Base-by-base conservation (phyloP, 352 stramenopile species). In the Phytophthora brassicae region DNA sequence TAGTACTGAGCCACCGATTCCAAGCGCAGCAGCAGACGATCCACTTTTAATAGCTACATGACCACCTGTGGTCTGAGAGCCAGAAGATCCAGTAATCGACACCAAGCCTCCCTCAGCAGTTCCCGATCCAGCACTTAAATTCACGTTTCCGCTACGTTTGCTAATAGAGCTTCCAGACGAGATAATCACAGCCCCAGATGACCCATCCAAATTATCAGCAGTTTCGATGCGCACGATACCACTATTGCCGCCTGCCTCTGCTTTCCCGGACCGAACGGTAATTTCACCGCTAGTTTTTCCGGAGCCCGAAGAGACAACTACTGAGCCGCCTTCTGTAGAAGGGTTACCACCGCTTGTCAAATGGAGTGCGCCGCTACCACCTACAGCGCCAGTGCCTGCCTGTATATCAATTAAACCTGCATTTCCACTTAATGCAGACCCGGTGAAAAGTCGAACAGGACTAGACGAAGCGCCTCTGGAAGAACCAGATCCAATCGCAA, bases 401-500 rank as follows among this genome's bases (percentile, higher is more conserved):
- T 45, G 29, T 17, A 85, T 66, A 35, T 60, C 43, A 33, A 82
- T 64, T 23, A 45, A 67, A 9, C 72, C 75, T 33, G 64, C 73
- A 19, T 66, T 59, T 69, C 55, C 64, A 52, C 6, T 66, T 16
- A 52, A 36, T 39, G 63, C 45, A 38, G 35, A 51, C 28, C 75
- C 71, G 13, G 63, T 73, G 35, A 54, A 68, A 31, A 84, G 42
- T 35, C 60, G 52, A 46, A 69, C 29, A 48, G 48, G 55, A 47
- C 72, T 75, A 56, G 64, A 72, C 38, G 54, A 63, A 54, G 52
- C 56, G 24, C 33, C 55, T 43, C 14, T 39, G 26, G 64, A 48
- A 35, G 54, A 64, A 17, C 72, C 72, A 50, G 64, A 70, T 20
- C 28, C 42, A 65, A 85, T 66, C 14, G 45, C 20, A 51, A 74